Conservation (phyloP, 2,329 filamentous ascomycete genomes). For the Fusarium temperatum region DNA sequence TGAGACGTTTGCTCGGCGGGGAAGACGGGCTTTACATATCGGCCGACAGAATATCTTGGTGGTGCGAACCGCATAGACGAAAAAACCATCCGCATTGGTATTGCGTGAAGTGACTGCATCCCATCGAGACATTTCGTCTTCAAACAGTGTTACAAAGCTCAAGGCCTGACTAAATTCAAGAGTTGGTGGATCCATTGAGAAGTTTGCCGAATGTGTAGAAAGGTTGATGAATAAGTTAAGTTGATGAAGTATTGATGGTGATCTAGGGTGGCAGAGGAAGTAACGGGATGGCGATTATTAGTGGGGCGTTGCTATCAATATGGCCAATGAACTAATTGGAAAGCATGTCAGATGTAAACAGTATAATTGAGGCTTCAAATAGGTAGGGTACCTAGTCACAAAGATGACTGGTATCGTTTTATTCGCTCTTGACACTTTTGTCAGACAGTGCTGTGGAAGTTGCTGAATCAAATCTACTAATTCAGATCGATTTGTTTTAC, state of each 20-base stretch:
- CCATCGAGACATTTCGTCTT: slow-evolving; percentile 49
- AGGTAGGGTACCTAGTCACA: not conserved
- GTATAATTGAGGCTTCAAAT: not conserved
- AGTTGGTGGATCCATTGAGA: not conserved
- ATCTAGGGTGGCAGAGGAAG: not conserved
- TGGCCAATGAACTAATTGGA: slow-evolving; percentile 41
- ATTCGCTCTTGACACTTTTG: not conserved
- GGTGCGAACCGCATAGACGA: slow-evolving; percentile 56
- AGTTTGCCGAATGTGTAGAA: not conserved
- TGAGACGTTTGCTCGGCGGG: slow-evolving; percentile 66
- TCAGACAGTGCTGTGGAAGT: not conserved
- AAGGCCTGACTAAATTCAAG: not conserved
- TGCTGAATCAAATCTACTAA: not conserved
- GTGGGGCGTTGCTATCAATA: slow-evolving; percentile 44
- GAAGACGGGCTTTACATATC: slow-evolving; percentile 67
- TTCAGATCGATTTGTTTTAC: not conserved
- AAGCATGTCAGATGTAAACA: not conserved
- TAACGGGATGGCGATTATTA: not conserved
- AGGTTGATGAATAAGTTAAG: not conserved
- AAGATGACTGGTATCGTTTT: not conserved
- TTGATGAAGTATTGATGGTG: not conserved
- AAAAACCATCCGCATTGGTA: slow-evolving; percentile 49
- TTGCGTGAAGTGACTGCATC: slow-evolving; percentile 48
- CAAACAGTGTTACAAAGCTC: slow-evolving; percentile 29
- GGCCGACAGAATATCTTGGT: slow-evolving; percentile 68